Evolutionary conservation across 805 yeast genomes (phyloP), one percentile per base, ranked within the genome.

Genomic region (Cyberlindnera sargentensis): DNA sequence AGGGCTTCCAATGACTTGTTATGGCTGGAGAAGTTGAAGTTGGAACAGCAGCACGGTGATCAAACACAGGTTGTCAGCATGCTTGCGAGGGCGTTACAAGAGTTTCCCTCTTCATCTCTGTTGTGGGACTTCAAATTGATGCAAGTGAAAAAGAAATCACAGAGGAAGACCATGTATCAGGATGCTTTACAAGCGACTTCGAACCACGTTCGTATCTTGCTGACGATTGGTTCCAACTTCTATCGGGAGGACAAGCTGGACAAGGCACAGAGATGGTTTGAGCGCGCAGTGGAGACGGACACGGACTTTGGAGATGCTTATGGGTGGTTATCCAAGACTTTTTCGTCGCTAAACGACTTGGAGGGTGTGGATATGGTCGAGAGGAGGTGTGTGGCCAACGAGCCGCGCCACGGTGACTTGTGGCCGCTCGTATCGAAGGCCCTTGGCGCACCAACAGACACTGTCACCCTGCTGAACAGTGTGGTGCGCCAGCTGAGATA

Each of bases 261-360:
- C 2, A 82, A 80, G 49, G 86, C 95, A 0, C 66, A 69, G 43
- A 71, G 80, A 10, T 90, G 96, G 88, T 75, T 88, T 44, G 82
- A 82, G 39, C 68, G 84, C 42, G 84, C 93, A 0, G 57, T 82
- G 8, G 67, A 64, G n/a, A 66, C 70, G 3, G 78, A 80, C 44
- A 60, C 66, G 1, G 66, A 63, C n/a, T 75, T 68, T 56, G 97
- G 95, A 4, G 97, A 90, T 61, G 62, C 72, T 3, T 88, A 95
- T 84, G 75, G 78, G 1, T 82, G 88, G 82, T 55, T 70, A 39
- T 76, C 75, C 51, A 72, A 69, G 47, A 65, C 41, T 28, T 28
- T 33, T 31, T n/a, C 40, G 25, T 29, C 28, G 8, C 35, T 63
- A 39, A 51, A 60, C 4, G 57, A 36, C 9, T 45, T 53, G 5